Evolutionary conservation across 2,329 filamentous ascomycete genomes (phyloP), one percentile per base, ranked within the genome.

Genomic region (Stromatinia cepivora): DNA sequence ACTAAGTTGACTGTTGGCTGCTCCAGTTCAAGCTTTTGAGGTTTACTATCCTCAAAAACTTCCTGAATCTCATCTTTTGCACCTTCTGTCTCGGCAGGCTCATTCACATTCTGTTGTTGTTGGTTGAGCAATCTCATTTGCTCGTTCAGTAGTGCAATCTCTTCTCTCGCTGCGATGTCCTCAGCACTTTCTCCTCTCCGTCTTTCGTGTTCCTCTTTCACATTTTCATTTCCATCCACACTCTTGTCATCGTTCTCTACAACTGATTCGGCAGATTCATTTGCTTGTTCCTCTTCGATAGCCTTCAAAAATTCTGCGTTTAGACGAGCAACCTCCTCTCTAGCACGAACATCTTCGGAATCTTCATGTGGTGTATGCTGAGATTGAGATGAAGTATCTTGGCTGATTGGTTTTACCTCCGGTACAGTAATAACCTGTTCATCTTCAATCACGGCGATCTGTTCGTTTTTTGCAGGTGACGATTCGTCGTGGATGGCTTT

Each of bases 251-350:
- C 10, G 15, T 63, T n/a, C 15, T 11, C 22, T 13, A 4, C 20
- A 4, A 22, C 36, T 20, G 25, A 1, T 0, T 36, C 59, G 10
- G 11, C 31, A 20, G 31, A 22, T 17, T 52, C 17, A 8, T 13
- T 36, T 9, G 4, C 15, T 36, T 67, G 28, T 28, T 74, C 71
- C n/a, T 39, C 69, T 36, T 45, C 39, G 1, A 67, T 70, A 36
- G 66, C 65, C 65, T 71, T 74, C 62, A 75, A 54, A 8, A 76
- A 71, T 45, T 76, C 74, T 20, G 70, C 75, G 59, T 77, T 76
- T 28, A 76, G 36, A 52, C 57, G 70, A 25, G 72, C 73, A 59
- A 76, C 74, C 54, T 77, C 75, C 48, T 73, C 73, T 36, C 73
- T 65, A 11, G 75, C 75, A 42, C 72, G 73, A 58, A 71, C 64